Percentiles rank a stretch among this genome's conserved stretches.
Conservation (phyloP, 2,329 filamentous ascomycete genomes). For the Xylariaceae sp. region DNA sequence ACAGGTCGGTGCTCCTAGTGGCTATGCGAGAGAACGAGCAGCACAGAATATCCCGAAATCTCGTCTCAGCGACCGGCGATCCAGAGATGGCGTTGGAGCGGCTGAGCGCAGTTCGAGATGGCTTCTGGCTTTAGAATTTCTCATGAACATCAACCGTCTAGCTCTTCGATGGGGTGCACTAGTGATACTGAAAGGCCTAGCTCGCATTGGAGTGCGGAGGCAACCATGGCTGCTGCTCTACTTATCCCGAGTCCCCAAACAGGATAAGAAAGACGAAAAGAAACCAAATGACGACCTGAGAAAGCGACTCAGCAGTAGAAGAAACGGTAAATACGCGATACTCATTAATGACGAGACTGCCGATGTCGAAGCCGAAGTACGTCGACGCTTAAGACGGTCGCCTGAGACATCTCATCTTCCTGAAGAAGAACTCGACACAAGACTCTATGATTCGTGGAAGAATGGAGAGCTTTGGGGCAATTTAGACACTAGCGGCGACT, state of each 20-base stretch:
- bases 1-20: constrained; percentile 43
- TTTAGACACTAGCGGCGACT: constrained; percentile 76
- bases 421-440: constrained; percentile 66
- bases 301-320: constrained; percentile 41
- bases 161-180: constrained; percentile 56
- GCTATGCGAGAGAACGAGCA: constrained; percentile 68
- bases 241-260: constrained; percentile 43
- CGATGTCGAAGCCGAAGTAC: constrained; percentile 78
- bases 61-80: constrained; percentile 41
- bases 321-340: constrained; percentile 48
- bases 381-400: constrained; percentile 51
- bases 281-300: constrained; percentile 12
- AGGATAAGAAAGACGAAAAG: constrained; percentile 24
- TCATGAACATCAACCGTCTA: constrained; percentile 69
- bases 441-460: constrained; percentile 82
- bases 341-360: constrained; percentile 60
- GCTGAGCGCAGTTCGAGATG: constrained; percentile 74
- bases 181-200: constrained; percentile 50
- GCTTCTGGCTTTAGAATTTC: constrained; percentile 71
- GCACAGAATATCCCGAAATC: constrained; percentile 53
- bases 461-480: constrained; percentile 81
- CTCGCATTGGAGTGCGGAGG: constrained; percentile 55
- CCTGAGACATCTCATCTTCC: constrained; percentile 38
- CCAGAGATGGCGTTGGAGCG: constrained; percentile 68
- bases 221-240: constrained; percentile 61